Conservation (phyloP, 495 filamentous ascomycete species). For the Gamarada debralockiae region DNA sequence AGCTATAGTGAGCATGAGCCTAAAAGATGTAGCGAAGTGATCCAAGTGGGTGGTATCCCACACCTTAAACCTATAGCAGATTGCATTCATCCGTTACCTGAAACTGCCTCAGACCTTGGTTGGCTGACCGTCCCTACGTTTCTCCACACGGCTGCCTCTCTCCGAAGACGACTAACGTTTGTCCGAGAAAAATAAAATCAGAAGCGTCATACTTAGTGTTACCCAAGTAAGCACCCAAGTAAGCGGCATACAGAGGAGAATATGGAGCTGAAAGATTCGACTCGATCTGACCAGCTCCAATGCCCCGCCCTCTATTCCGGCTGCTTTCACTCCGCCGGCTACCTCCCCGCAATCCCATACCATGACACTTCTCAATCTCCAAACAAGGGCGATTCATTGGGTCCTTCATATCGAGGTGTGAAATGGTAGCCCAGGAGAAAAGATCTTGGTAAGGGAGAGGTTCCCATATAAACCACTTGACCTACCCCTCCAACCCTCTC, state of each 20-base stretch:
- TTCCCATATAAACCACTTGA: constrained; percentile 15
- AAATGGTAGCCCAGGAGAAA: background rate
- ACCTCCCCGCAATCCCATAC: constrained; percentile 23
- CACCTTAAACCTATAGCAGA: background rate
- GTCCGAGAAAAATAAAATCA: background rate
- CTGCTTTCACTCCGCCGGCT: constrained; percentile 22
- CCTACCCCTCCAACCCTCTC: too few relatives aligned
- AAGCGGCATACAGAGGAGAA: background rate
- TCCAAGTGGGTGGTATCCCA: background rate
- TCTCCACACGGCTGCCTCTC: background rate
- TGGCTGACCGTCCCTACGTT: background rate
- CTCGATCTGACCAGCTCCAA: constrained; percentile 6
- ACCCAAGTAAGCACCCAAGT: too few relatives aligned
- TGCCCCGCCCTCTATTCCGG: constrained; percentile 13
- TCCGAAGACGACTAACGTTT: background rate
- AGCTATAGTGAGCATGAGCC: background rate
- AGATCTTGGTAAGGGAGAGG: background rate
- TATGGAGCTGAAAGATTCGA: background rate
- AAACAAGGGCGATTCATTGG: background rate
- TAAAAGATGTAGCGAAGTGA: background rate
- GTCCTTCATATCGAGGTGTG: background rate
- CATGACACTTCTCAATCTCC: background rate
- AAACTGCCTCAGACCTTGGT: background rate
- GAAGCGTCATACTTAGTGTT: background rate
- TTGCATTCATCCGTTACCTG: background rate